Base-by-base conservation (phyloP, 495 filamentous ascomycete species). In the Penicillium chermesinum region DNA sequence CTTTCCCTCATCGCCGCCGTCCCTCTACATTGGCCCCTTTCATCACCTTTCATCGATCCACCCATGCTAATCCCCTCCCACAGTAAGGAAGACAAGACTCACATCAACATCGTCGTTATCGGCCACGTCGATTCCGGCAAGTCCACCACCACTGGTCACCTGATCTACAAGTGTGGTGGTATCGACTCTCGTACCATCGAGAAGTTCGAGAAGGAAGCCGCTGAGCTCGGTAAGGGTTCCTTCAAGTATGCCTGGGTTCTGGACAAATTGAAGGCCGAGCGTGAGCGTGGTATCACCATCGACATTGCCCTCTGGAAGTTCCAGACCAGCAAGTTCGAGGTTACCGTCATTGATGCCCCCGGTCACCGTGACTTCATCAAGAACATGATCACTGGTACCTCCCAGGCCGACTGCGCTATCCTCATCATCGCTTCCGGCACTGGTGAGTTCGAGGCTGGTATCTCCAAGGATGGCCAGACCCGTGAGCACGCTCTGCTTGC, bases 381-480 rank as follows among this genome's bases (percentile, higher is more conserved):
- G 93, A 96, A 96, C 87, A 98, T 98, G 93, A 98, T 97, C 81
- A 97, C 93, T 79, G 93, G 93, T 87, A 97, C 93, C 65, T 97
- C 93, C 70, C 93, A 96, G 83, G 94, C 94, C 66, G 93, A 98
- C 70, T 97, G 91, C 78, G 93, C 94, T 65, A 88, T 98, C 75
- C 91, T 98, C 83, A 97, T 98, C 80, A 98, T 98, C 78, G 93
- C 91, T 63, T 90, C 93, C 66, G 93, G 93, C 78, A 96, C 91
- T 87, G 93, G 93, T 95, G 93, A 98, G 82, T 98, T 98, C 83
- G 93, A 98, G 85, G 93, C 93, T 86, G 93, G 93, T 97, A 98
- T 98, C 86, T 98, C 93, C 84, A 98, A 98, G 88, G 93, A 98
- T 88, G 93, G 93, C 77, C 93, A 98, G 87, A 98, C 93, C 63